phyloP scores from a whole-genome alignment of 2,329 filamentous ascomycete genomes.

The Aspergillus floridensis region DNA sequence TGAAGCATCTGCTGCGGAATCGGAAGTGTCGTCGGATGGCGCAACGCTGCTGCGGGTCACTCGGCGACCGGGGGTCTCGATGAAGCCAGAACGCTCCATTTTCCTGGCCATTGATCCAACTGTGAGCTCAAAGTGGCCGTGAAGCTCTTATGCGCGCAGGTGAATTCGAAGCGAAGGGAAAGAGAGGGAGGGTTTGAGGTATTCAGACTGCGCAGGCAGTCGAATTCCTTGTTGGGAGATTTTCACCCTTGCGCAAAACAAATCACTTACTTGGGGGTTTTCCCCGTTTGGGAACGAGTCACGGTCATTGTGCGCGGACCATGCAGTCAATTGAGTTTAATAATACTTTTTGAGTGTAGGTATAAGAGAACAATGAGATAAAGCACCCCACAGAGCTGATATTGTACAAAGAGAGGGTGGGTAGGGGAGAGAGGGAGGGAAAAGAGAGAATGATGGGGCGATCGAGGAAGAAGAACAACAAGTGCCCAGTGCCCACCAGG shows the following conservation, averaged over 20 bases:
- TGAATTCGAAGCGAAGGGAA: not conserved
- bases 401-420: constrained; percentile 1
- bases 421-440: not conserved
- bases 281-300: constrained; percentile 53
- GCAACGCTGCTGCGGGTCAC: constrained; percentile 43
- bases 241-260: constrained; percentile 9
- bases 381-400: not conserved
- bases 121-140: not conserved
- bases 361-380: not conserved
- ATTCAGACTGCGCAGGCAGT: not conserved
- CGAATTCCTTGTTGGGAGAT: not conserved
- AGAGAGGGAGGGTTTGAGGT: not conserved
- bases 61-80: constrained; percentile 51
- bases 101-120: constrained; percentile 41
- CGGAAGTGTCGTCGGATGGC: constrained; percentile 32
- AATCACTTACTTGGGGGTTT: constrained; percentile 49
- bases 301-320: constrained; percentile 40
- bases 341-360: not conserved
- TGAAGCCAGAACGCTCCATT: constrained; percentile 50
- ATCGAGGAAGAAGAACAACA: constrained; percentile 1
- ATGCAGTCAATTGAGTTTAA: constrained; percentile 10
- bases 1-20: constrained; percentile 23
- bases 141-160: not conserved
- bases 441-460: constrained; percentile 5
- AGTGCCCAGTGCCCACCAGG: not conserved